Evolutionary conservation across 257 asterid species (phyloP).

Genomic region (Coffea canephora): DNA sequence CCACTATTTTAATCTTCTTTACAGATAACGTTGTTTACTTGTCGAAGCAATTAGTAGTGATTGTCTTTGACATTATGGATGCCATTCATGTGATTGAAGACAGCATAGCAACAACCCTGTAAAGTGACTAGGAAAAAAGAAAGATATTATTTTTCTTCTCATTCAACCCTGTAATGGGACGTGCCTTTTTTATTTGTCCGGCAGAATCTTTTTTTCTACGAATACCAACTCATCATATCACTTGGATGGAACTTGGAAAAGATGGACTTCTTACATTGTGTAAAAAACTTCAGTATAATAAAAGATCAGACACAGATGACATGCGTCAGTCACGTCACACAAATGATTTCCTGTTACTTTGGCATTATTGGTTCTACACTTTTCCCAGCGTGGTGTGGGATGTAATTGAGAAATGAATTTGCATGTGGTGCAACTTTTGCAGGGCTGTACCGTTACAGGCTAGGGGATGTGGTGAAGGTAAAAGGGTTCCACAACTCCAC

Average conservation of each 20-base stretch:
- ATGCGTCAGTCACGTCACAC: too few species aligned
- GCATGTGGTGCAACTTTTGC: slow-evolving; percentile 16
- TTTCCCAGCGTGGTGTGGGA: background rate
- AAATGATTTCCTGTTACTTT: background rate
- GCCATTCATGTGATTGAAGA: background rate
- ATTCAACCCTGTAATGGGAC: background rate
- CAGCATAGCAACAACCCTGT: background rate
- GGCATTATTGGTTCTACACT: background rate
- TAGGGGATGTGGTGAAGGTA: slow-evolving; percentile 88
- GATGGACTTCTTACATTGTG: background rate
- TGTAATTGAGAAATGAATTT: background rate
- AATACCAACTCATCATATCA: background rate
- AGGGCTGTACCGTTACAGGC: slow-evolving; percentile 86
- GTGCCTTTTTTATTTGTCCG: background rate
- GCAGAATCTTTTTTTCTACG: background rate
- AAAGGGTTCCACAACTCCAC: slow-evolving; percentile 81
- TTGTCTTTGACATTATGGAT: background rate
- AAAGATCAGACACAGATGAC: background rate
- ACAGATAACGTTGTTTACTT: background rate
- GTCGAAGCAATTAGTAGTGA: background rate
- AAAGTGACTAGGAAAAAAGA: background rate
- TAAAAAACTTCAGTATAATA: background rate
- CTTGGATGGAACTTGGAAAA: background rate
- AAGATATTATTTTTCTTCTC: background rate
- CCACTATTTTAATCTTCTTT: background rate